These are phyloP conservation scores for Trapa bicornis DNA, from an alignment of 345 rosid species.

Conservation along the genomic window DNA sequence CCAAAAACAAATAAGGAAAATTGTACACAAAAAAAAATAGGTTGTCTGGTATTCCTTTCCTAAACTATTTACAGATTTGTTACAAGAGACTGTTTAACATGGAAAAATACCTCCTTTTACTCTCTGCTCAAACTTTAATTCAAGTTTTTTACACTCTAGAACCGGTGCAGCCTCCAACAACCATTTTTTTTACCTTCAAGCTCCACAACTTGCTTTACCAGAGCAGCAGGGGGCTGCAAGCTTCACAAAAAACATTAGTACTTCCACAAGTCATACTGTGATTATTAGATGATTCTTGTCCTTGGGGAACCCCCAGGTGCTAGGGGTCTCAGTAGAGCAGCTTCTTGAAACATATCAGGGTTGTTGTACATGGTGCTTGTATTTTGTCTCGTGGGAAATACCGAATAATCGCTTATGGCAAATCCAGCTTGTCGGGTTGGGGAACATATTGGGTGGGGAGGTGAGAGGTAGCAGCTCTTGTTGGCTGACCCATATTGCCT, in stretches of 20 bases:
- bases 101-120: background rate
- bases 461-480: conserved; percentile 63
- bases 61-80: background rate
- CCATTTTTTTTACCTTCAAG: background rate
- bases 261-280: background rate
- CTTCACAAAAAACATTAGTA: background rate
- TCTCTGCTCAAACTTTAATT: too few relatives aligned
- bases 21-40: background rate
- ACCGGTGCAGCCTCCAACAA: background rate
- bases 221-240: background rate
- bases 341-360: conserved; percentile 6
- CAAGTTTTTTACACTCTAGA: background rate
- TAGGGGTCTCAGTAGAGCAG: conserved; percentile 1
- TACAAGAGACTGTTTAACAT: background rate
- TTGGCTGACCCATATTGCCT: conserved; percentile 49
- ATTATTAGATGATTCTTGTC: conserved; percentile 9
- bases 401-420: conserved; percentile 38
- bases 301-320: conserved; percentile 11
- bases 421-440: conserved; percentile 40
- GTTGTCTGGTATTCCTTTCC: background rate
- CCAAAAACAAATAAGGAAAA: background rate
- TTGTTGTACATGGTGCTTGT: background rate
- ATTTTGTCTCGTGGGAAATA: conserved; percentile 22
- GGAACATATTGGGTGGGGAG: conserved; percentile 54
- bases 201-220: conserved; percentile 1